Base-by-base conservation (phyloP, 2,329 filamentous ascomycete species). In the Tolypocladium tropicale region DNA sequence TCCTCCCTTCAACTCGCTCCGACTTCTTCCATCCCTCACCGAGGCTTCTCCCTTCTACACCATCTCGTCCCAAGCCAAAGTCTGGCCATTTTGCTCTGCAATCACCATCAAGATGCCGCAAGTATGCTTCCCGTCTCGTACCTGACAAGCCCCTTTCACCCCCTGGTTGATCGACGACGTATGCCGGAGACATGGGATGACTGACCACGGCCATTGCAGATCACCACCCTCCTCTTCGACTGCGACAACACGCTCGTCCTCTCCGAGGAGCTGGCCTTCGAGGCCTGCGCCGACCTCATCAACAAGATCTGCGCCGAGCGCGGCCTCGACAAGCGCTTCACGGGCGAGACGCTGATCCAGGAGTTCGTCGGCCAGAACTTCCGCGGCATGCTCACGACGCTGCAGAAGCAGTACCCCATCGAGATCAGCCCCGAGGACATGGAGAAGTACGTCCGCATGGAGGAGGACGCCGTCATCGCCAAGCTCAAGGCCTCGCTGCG, bases 351-450 rank as follows among this genome's bases (percentile, higher is more conserved):
- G 58, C 85, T 96, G 61, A 89, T 95, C 74, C 77, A 79, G 64
- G 89, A 95, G 75, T 96, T 95, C 67, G 90, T 96, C 64, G 91
- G 92, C 65, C 88, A 94, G 72, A 95, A 95, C 81, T 96, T 95
- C 81, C 89, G 90, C 63, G 89, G 90, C 73, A 95, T 95, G 89
- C 85, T 95, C 74, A 73, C 77, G 57, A 84, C 83, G 59, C 83
- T 96, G 59, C 85, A 91, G 72, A 76, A 83, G 71, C 86, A 88
- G 72, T 85, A 89, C 78, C 78, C 79, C 72, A 93, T 95, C 73
- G 74, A 79, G 54, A 82, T 96, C 73, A 64, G 73, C 30, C 71
- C 78, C 23, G 83, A 82, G 2, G 88, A 95, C 67, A 73, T 91
- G 57, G 85, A 94, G 64, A 70, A 68, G 43, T 95, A 90, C 70